These are phyloP conservation scores for Apiospora aurea DNA, from an alignment of 2,329 filamentous ascomycete species.

Conservation along the genomic window DNA sequence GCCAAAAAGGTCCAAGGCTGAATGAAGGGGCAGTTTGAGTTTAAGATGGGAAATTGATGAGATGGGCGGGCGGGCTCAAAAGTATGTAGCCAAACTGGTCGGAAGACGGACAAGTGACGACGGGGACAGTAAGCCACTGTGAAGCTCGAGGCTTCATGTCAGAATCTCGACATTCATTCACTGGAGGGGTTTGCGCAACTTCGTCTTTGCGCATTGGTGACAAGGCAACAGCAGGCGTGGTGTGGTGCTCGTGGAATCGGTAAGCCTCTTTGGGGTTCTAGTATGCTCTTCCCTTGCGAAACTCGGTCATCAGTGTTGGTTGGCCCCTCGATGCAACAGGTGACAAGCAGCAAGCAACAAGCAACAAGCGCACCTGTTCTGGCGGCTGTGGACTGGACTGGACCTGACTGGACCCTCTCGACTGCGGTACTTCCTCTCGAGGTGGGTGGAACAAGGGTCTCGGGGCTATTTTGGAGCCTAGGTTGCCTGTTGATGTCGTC, in stretches of 20 bases:
- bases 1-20: constrained; percentile 2
- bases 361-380: not conserved
- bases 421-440: not conserved
- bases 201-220: not conserved
- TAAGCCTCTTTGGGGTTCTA: constrained; percentile 16
- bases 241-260: constrained; percentile 2
- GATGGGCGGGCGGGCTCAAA: not conserved
- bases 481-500: not conserved
- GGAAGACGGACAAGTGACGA: not conserved
- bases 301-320: constrained; percentile 4
- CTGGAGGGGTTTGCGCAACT: constrained; percentile 13
- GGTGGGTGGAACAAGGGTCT: constrained; percentile 3
- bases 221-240: not conserved
- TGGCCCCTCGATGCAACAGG: not conserved
- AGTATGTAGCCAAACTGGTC: not conserved
- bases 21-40: not conserved
- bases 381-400: not conserved
- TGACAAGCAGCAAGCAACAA: not conserved
- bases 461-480: not conserved
- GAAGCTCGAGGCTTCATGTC: constrained; percentile 20
- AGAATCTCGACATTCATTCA: constrained; percentile 12
- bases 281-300: constrained; percentile 13
- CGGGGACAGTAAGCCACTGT: not conserved
- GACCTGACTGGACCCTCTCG: not conserved
- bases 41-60: not conserved